Percentiles rank a stretch among this genome's conserved stretches.
These are phyloP conservation scores for Alternaria consortialis DNA, from an alignment of 2,329 filamentous ascomycete species.

Conservation along the genomic window DNA sequence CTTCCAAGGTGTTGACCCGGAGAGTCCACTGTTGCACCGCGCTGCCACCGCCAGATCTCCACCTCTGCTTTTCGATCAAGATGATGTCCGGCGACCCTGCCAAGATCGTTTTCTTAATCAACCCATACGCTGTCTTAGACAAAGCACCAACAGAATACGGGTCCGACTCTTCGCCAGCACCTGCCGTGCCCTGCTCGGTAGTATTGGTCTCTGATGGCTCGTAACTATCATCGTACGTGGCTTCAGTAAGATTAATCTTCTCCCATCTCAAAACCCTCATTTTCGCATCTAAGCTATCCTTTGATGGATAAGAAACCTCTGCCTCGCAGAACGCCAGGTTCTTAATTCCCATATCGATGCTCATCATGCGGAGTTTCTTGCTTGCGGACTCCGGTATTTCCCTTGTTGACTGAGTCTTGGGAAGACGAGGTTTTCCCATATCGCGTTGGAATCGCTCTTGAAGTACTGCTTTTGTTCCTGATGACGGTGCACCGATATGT, in stretches of 20 bases:
- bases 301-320: conserved; percentile 38
- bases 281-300: conserved; percentile 14
- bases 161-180: conserved; percentile 37
- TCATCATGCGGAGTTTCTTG: conserved; percentile 64
- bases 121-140: conserved; percentile 63
- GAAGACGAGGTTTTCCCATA: conserved; percentile 26
- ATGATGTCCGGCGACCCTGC: conserved; percentile 70
- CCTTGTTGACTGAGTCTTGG: conserved; percentile 4
- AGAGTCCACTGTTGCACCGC: conserved; percentile 84
- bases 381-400: background rate
- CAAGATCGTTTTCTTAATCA: conserved; percentile 62
- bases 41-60: conserved; percentile 69
- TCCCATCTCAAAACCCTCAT: conserved; percentile 45
- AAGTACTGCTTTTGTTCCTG: conserved; percentile 68
- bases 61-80: conserved; percentile 73
- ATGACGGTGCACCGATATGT: conserved; percentile 66
- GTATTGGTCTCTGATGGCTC: background rate
- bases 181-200: background rate
- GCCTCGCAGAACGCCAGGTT: conserved; percentile 80
- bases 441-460: conserved; percentile 59
- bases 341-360: conserved; percentile 84
- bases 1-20: conserved; percentile 81
- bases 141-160: conserved; percentile 64
- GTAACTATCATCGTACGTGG: background rate
- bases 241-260: conserved; percentile 38